Conservation (phyloP, 202 grass and related monocot genomes). For the Dendrocalamus latiflorus region DNA sequence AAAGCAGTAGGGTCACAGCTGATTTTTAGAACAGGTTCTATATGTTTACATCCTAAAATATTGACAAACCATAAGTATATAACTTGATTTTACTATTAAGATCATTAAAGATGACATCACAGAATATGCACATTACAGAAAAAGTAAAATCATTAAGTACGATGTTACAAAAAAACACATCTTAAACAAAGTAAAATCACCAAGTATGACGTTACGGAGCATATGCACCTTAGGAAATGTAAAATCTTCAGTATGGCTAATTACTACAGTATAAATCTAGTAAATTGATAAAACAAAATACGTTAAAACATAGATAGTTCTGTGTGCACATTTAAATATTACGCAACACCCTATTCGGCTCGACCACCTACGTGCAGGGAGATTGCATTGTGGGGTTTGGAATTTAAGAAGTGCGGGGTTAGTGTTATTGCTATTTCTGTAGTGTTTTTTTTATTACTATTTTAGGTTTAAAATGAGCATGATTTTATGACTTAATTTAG, state of each 20-base stretch:
- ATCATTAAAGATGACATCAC: too few relatives aligned
- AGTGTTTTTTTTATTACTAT: too few relatives aligned
- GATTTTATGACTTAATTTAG: neutral
- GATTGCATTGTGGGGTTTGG: neutral
- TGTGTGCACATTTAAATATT: neutral
- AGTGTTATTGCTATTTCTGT: neutral
- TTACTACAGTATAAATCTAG: neutral
- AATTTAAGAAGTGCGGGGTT: neutral
- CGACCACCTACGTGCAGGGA: neutral
- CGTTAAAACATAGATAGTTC: neutral
- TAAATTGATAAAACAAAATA: neutral
- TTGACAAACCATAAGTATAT: too few relatives aligned
- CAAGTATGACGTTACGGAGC: neutral
- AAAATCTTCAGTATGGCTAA: neutral
- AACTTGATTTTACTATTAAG: too few relatives aligned
- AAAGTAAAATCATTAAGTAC: too few relatives aligned
- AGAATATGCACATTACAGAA: too few relatives aligned
- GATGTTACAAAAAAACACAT: too few relatives aligned
- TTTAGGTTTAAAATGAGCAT: neutral
- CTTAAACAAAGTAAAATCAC: neutral
- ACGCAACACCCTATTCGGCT: rapidly evolving
- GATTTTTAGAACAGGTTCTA: too few relatives aligned
- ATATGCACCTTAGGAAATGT: neutral
- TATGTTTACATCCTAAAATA: too few relatives aligned
- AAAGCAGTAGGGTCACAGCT: neutral